These are phyloP conservation scores for Cercospora citrullina DNA, from an alignment of 2,329 filamentous ascomycete genomes.

Conservation along the genomic window DNA sequence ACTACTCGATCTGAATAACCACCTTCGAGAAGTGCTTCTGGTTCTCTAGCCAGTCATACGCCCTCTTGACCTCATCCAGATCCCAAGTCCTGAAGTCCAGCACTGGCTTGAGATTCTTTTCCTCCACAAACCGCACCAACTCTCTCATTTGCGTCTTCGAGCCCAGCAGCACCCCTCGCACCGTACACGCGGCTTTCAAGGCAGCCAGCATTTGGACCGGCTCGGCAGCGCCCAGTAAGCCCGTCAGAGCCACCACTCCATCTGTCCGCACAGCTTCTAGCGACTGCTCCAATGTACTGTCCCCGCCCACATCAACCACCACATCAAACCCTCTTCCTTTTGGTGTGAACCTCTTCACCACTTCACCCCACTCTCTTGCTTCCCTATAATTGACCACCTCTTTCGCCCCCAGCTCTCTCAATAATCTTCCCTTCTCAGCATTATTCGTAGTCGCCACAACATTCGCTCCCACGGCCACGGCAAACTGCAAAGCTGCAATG, in stretches of 20 bases:
- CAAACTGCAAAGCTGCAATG: constrained; percentile 60
- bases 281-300: not conserved
- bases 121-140: constrained; percentile 26
- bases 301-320: not conserved
- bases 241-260: constrained; percentile 37
- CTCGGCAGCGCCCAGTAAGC: constrained; percentile 15
- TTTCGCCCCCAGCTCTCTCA: constrained; percentile 44
- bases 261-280: constrained; percentile 38
- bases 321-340: constrained; percentile 57
- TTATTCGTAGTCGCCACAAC: constrained; percentile 58
- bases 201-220: constrained; percentile 24
- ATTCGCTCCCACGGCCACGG: constrained; percentile 52
- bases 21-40: constrained; percentile 39
- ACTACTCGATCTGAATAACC: constrained; percentile 21
- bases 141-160: constrained; percentile 24
- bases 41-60: constrained; percentile 34
- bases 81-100: constrained; percentile 42
- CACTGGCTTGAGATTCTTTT: constrained; percentile 28
- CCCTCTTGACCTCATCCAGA: constrained; percentile 35
- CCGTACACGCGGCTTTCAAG: constrained; percentile 19
- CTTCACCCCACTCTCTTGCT: constrained; percentile 52
- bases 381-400: constrained; percentile 57
- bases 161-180: constrained; percentile 26
- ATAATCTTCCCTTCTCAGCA: constrained; percentile 47
- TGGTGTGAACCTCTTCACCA: constrained; percentile 46